phyloP scores from a whole-genome alignment of 2,329 filamentous ascomycete genomes.

The Sporothrix luriei region DNA sequence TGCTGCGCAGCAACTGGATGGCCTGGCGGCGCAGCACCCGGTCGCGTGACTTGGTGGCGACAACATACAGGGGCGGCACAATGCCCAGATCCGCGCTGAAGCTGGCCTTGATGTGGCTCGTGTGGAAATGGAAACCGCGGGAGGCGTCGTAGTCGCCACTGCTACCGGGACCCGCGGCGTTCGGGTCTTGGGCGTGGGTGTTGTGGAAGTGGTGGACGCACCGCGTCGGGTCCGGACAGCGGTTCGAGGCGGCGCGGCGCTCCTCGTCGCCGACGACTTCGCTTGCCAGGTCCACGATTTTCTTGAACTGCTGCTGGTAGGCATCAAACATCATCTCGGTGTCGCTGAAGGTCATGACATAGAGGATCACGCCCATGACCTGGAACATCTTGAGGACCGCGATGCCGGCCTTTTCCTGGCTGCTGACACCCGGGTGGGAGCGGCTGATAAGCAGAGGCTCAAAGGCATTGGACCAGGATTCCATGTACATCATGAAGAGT shows the following conservation, averaged over 20 bases:
- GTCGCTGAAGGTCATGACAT: constrained; percentile 62
- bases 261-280: constrained; percentile 65
- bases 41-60: constrained; percentile 68
- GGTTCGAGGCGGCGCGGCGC: constrained; percentile 51
- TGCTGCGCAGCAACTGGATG: constrained; percentile 62
- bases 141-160: constrained; percentile 37
- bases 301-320: constrained; percentile 55
- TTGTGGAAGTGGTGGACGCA: constrained; percentile 44
- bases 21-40: constrained; percentile 60
- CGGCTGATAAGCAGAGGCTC: constrained; percentile 57
- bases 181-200: not conserved
- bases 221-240: constrained; percentile 49
- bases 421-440: constrained; percentile 51
- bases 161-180: not conserved
- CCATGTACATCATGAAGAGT: constrained; percentile 53
- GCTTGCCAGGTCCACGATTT: constrained; percentile 59
- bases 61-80: constrained; percentile 65
- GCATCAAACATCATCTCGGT: constrained; percentile 61
- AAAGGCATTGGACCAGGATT: constrained; percentile 60
- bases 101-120: constrained; percentile 59
- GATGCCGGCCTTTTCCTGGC: constrained; percentile 62
- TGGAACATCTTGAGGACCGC: constrained; percentile 65
- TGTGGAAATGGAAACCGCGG: constrained; percentile 49
- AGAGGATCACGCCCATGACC: constrained; percentile 60
- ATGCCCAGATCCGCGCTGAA: constrained; percentile 68